Percentiles rank a stretch among this genome's conserved stretches.
These are phyloP conservation scores for Funneliformis geosporum DNA, from an alignment of 192 early-diverging fungal genomes.

Conservation along the genomic window DNA sequence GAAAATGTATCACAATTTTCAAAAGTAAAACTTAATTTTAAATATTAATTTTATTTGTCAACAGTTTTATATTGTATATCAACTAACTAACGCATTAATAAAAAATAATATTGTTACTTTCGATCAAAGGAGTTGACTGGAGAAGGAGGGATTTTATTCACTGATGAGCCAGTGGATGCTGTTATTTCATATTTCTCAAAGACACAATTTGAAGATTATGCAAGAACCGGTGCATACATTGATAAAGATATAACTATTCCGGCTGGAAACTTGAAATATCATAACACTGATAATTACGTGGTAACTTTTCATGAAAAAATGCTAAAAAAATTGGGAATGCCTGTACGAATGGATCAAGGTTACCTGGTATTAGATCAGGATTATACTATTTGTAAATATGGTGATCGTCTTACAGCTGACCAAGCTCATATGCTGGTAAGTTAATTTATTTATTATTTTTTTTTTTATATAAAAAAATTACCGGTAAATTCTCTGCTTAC, in stretches of 20 bases:
- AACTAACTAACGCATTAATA: neutral
- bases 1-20: neutral
- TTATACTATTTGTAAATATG: conserved; percentile 1
- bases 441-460: neutral
- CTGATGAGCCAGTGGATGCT: neutral
- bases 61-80: neutral
- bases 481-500: too few species aligned
- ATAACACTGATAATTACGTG: neutral
- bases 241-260: neutral
- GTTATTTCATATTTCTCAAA: neutral
- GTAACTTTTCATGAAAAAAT: neutral
- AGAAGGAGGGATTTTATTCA: neutral
- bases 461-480: neutral
- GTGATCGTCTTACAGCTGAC: neutral
- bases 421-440: conserved; percentile 2
- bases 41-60: neutral
- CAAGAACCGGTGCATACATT: neutral
- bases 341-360: neutral
- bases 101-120: neutral
- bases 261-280: neutral
- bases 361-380: neutral
- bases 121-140: neutral
- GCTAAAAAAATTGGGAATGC: neutral
- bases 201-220: neutral
- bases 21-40: neutral